Evolutionary conservation across 805 yeast species (phyloP).

Genomic region (Myxozyma neotropica): DNA sequence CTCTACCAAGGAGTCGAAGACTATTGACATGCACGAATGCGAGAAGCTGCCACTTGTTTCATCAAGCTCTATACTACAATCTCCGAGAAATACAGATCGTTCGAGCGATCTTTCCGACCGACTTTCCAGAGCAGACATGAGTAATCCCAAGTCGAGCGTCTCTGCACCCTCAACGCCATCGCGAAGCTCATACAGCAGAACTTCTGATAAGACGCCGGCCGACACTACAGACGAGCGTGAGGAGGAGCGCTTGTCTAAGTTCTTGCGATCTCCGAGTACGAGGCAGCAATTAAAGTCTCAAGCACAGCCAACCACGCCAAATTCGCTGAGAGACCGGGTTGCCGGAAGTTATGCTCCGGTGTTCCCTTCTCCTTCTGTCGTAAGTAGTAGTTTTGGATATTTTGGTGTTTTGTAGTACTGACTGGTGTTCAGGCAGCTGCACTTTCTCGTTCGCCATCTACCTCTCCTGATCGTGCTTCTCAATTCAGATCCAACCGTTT

Average conservation of each 20-base stretch:
- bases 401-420: too few relatives aligned
- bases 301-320: conserved; percentile 5
- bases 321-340: not conserved
- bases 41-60: not conserved
- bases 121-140: too few relatives aligned
- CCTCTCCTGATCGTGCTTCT: conserved; percentile 23
- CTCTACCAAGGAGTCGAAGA: not conserved
- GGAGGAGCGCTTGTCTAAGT: conserved; percentile 28
- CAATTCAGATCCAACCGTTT: conserved; percentile 28
- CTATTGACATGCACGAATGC: not conserved
- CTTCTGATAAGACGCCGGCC: not conserved
- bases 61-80: too few relatives aligned
- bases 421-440: conserved; percentile 1
- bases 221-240: conserved; percentile 16
- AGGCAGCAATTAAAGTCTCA: not conserved
- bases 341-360: conserved; percentile 6
- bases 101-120: not conserved
- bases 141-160: too few relatives aligned
- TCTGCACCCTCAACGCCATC: not conserved
- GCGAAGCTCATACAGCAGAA: not conserved
- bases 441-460: conserved; percentile 17
- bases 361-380: conserved; percentile 21
- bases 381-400: conserved; percentile 2
- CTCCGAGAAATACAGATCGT: not conserved
- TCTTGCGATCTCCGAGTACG: conserved; percentile 11